Evolutionary conservation across 1,284 basidiomycete species (phyloP).

Genomic region (Trichosporon asahii): DNA sequence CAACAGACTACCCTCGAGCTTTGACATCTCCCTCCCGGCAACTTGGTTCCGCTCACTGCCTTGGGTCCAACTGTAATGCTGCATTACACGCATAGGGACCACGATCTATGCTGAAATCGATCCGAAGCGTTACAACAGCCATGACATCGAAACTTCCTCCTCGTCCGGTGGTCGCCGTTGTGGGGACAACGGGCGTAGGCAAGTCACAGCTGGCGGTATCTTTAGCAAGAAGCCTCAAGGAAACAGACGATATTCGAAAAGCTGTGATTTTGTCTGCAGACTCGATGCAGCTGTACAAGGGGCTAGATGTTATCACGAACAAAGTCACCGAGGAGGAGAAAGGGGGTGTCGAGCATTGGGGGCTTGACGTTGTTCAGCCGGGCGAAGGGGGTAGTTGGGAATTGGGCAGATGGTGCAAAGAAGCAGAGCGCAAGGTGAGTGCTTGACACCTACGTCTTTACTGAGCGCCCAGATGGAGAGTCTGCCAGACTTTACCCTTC

Average conservation of each 20-base stretch:
- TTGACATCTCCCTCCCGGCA: too few relatives aligned
- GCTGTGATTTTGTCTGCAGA: slow-evolving; percentile 79
- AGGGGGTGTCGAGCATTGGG: slow-evolving; percentile 77
- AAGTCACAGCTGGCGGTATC: slow-evolving; percentile 92
- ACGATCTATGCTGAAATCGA: background rate
- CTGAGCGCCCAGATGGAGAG: slow-evolving; percentile 13
- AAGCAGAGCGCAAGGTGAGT: background rate
- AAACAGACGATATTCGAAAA: background rate
- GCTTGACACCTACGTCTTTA: background rate
- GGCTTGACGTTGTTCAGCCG: slow-evolving; percentile 82
- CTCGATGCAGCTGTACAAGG: slow-evolving; percentile 96
- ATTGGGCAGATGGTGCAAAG: background rate
- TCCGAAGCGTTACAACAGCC: background rate
- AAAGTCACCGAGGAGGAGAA: slow-evolving; percentile 78
- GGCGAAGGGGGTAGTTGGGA: slow-evolving; percentile 59
- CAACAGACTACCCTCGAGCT: too few relatives aligned
- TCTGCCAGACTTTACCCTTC: slow-evolving; percentile 53
- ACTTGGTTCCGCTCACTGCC: too few relatives aligned
- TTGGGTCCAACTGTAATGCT: background rate
- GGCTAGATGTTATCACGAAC: slow-evolving; percentile 92
- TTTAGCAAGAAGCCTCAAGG: slow-evolving; percentile 60
- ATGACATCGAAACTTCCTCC: background rate
- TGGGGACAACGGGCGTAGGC: slow-evolving; percentile 94
- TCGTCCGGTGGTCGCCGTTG: slow-evolving; percentile 62
- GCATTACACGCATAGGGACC: background rate